These are phyloP conservation scores for Limnanthes douglasii DNA, from an alignment of 345 rosid species.

Conservation along the genomic window DNA sequence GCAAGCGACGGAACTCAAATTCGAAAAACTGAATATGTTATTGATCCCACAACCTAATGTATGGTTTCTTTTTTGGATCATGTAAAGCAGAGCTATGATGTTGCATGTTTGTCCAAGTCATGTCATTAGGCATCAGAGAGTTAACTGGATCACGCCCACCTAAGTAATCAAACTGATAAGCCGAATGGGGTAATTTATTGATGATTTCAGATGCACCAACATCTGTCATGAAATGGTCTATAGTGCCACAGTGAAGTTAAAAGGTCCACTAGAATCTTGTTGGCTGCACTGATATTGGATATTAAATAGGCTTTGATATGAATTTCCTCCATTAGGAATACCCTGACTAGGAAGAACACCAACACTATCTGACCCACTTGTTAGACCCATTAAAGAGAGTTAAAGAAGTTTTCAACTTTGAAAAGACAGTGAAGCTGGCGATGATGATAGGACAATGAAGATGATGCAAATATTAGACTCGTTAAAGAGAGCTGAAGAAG, in stretches of 20 bases:
- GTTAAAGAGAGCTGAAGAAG: no score
- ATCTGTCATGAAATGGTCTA: slow-evolving; percentile 32
- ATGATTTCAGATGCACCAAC: slow-evolving; percentile 26
- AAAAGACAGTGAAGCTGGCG: no score
- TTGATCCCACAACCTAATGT: slow-evolving; percentile 80
- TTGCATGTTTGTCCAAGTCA: slow-evolving; percentile 66
- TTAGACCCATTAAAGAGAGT: no score
- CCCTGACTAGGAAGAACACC: slow-evolving; percentile 22
- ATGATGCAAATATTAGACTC: no score
- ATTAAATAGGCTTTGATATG: slow-evolving; percentile 65
- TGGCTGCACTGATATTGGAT: slow-evolving; percentile 62
- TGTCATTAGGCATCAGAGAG: slow-evolving; percentile 45
- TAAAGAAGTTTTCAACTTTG: no score
- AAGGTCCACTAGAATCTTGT: slow-evolving; percentile 9
- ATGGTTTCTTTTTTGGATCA: slow-evolving; percentile 60
- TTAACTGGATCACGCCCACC: slow-evolving; percentile 39
- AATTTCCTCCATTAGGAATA: slow-evolving; percentile 27
- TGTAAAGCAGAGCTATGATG: slow-evolving; percentile 46
- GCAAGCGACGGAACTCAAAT: no score
- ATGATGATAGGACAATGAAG: no score
- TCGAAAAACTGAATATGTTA: no score
- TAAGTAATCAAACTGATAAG: slow-evolving; percentile 42
- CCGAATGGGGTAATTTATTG: slow-evolving; percentile 28
- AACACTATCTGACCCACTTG: slow-evolving; percentile 24
- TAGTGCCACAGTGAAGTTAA: slow-evolving; percentile 20